Percentiles rank a stretch among this genome's conserved stretches.
Evolutionary conservation across 2,329 filamentous ascomycete genomes (phyloP).

Genomic region (Talaromyces sp.): DNA sequence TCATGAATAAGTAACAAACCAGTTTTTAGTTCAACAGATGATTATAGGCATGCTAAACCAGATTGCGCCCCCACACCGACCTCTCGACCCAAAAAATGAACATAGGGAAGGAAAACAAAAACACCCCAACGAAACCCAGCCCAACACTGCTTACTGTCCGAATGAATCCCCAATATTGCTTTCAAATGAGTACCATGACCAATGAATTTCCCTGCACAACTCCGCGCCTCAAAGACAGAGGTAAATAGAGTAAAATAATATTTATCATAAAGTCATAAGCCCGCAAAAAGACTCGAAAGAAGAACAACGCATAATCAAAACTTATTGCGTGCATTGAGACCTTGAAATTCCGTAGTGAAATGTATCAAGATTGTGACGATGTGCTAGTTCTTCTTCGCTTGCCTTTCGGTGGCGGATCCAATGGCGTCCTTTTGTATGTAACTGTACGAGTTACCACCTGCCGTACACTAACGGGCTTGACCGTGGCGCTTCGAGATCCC

Average conservation of each 20-base stretch:
- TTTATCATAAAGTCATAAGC: neutral
- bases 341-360: neutral
- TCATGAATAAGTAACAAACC: neutral
- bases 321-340: neutral
- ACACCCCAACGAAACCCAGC: neutral
- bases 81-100: constrained; percentile 1
- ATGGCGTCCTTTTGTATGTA: constrained; percentile 71
- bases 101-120: neutral
- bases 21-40: constrained; percentile 1
- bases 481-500: constrained; percentile 57
- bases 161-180: neutral
- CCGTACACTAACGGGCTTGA: constrained; percentile 66
- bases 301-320: neutral
- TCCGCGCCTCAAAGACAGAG: neutral
- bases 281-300: neutral
- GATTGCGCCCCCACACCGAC: constrained; percentile 5
- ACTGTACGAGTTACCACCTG: constrained; percentile 94
- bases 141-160: neutral
- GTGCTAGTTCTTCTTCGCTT: constrained; percentile 74
- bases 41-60: neutral
- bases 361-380: constrained; percentile 6
- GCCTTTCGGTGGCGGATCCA: constrained; percentile 86
- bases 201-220: neutral
- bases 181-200: neutral
- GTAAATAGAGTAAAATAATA: neutral